A percentile compares a stretch with the other conserved stretches of the same genome.
Conservation (phyloP, 2,329 filamentous ascomycete species). For the Coniochaeta prunicola region DNA sequence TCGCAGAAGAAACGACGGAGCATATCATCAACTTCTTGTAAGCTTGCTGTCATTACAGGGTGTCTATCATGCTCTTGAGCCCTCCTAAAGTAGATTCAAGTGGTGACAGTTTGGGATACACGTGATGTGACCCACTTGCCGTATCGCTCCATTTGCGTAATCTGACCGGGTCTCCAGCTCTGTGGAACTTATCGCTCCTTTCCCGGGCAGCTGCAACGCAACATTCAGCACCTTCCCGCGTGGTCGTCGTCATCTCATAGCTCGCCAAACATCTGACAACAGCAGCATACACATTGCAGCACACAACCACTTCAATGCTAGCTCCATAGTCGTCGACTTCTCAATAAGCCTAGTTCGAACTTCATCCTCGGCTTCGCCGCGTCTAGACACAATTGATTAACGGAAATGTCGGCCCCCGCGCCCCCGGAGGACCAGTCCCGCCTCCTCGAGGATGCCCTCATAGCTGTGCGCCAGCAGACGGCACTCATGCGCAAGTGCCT, state of each 20-base stretch:
- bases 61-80: too few relatives aligned
- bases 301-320: neutral
- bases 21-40: too few relatives aligned
- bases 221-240: neutral
- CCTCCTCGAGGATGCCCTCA: constrained; percentile 93
- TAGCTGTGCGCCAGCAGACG: constrained; percentile 95
- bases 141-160: neutral
- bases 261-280: neutral
- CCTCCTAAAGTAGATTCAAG: too few relatives aligned
- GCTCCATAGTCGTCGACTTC: neutral
- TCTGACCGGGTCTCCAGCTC: neutral
- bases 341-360: neutral
- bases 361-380: neutral
- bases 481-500: constrained; percentile 95
- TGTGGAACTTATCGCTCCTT: neutral
- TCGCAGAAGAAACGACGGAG: too few relatives aligned
- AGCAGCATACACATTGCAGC: neutral
- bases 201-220: neutral
- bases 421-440: constrained; percentile 76
- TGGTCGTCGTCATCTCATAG: neutral
- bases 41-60: too few relatives aligned
- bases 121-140: neutral
- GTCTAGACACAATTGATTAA: neutral
- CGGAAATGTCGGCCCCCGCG: constrained; percentile 39
- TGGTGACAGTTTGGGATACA: neutral